Base-by-base conservation (phyloP, 805 yeast species). In the Lachancea nothofagi region DNA sequence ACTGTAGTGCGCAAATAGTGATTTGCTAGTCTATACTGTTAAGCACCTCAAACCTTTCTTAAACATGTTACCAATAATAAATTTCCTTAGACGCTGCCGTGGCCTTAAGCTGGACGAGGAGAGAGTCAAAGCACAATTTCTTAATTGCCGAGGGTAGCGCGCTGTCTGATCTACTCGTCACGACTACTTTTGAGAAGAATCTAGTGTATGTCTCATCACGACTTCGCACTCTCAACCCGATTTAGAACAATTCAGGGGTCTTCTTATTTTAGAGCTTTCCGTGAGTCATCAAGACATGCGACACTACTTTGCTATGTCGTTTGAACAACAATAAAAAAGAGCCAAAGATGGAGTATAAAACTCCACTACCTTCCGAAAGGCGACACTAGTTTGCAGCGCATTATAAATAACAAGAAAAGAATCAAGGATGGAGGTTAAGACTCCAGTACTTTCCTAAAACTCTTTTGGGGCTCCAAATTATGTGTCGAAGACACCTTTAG, bases 11-110 rank as follows among this genome's bases (percentile, higher is more conserved):
- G 71, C 78, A 62, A 85, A 82, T 72, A 55, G 75, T 52, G 96
- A 89, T 54, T 52, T 83, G 43, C 60, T 81, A 49, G 54, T 67
- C 33, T 54, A 64, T 42, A 52, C 71, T 38, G 73, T 74, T 43
- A 54, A 48, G 27, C 75, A 76, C 48, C 76, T 85, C 65, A 59
- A 61, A 44, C 83, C 87, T 51, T 58, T 83, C 40, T 55, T 64
- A 34, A 96, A 96, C 55, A 64, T 58, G 38, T 61, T 48, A 40
- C 89, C 94, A 49, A 86, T 76, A 80, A 80, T 83, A 82, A 83
- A 83, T 79, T 41, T 56, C 46, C 36, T 75, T 75, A 45, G 81
- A 78, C 43, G 70, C 66, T 27, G 67, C 67, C 31, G 40, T 68
- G 40, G 61, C 69, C 46, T 53, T 59, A 24, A 48, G 74, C 38